Percentiles rank a stretch among this genome's conserved stretches.
Evolutionary conservation across 2,329 filamentous ascomycete genomes (phyloP).

Genomic region (Paradendryphiella salina): DNA sequence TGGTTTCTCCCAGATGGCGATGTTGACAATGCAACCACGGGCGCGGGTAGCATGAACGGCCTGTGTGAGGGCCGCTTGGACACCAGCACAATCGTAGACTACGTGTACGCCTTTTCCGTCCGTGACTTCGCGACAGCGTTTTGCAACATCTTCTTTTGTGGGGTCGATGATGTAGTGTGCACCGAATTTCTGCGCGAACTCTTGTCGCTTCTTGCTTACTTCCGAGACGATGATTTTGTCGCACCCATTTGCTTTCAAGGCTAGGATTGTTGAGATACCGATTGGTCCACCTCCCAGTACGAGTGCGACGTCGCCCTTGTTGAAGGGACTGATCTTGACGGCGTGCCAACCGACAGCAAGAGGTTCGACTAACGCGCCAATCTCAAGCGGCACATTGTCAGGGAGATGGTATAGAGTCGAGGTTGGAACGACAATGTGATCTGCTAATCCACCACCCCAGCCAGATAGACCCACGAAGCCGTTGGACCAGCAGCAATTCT

Average conservation of each 20-base stretch:
- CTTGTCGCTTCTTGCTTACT: slow-evolving; percentile 52
- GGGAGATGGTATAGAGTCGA: slow-evolving; percentile 54
- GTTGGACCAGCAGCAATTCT: slow-evolving; percentile 60
- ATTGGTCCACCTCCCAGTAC: slow-evolving; percentile 60
- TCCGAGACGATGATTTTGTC: slow-evolving; percentile 58
- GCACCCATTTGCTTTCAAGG: slow-evolving; percentile 38
- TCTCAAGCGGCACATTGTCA: slow-evolving; percentile 56
- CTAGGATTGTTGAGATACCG: slow-evolving; percentile 49
- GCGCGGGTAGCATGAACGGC: slow-evolving; percentile 55
- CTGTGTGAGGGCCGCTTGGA: slow-evolving; percentile 55
- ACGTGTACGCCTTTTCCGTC: slow-evolving; percentile 54
- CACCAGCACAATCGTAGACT: slow-evolving; percentile 58
- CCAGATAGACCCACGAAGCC: slow-evolving; percentile 58
- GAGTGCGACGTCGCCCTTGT: slow-evolving; percentile 52
- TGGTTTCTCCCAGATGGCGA: slow-evolving; percentile 61
- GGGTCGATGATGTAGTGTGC: slow-evolving; percentile 58
- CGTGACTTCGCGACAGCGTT: slow-evolving; percentile 50
- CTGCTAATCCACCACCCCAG: slow-evolving; percentile 58
- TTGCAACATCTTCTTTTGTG: slow-evolving; percentile 53
- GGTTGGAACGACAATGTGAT: slow-evolving; percentile 56
- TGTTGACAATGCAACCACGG: slow-evolving; percentile 58
- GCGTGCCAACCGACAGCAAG: slow-evolving; percentile 61
- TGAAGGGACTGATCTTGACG: slow-evolving; percentile 56
- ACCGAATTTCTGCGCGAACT: slow-evolving; percentile 57
- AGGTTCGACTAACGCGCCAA: slow-evolving; percentile 59